phyloP scores from a whole-genome alignment of 805 yeast genomes.

The Starmera pachycereana region DNA sequence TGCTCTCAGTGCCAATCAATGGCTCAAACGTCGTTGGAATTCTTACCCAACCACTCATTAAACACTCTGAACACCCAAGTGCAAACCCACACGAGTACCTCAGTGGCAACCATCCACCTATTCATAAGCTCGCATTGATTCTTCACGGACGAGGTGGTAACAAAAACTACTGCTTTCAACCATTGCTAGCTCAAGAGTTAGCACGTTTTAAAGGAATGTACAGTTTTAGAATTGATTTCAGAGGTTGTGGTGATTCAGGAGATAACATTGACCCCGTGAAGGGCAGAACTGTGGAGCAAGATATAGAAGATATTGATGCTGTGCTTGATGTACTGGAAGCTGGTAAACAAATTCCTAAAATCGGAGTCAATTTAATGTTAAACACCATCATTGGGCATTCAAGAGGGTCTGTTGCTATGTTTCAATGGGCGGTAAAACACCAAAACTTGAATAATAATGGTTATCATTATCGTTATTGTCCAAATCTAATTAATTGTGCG shows the following conservation, averaged over 20 bases:
- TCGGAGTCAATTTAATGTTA: conserved; percentile 34
- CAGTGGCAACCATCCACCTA: conserved; percentile 21
- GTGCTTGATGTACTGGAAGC: conserved; percentile 22
- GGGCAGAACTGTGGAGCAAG: conserved; percentile 56
- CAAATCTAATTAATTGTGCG: conserved; percentile 60
- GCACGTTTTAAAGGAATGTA: conserved; percentile 50
- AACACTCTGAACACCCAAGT: no score
- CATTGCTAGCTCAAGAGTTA: conserved; percentile 46
- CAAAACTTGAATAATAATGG: conserved; percentile 24
- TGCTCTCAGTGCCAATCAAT: conserved; percentile 14
- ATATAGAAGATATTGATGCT: conserved; percentile 54
- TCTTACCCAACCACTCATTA: conserved; percentile 23
- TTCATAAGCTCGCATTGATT: conserved; percentile 46
- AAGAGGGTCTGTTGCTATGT: conserved; percentile 68
- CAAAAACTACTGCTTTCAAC: conserved; percentile 68
- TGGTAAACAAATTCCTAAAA: conserved; percentile 17
- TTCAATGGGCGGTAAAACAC: conserved; percentile 52
- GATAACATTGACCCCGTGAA: conserved; percentile 18
- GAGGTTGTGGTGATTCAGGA: conserved; percentile 76
- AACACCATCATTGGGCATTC: conserved; percentile 68
- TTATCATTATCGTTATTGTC: conserved; percentile 35
- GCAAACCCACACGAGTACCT: background rate
- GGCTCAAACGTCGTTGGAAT: conserved; percentile 26
- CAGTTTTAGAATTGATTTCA: conserved; percentile 71
- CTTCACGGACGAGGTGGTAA: conserved; percentile 87